These are phyloP conservation scores for Ceraceosorus guamensis DNA, from an alignment of 1,284 basidiomycete species.

Conservation along the genomic window DNA sequence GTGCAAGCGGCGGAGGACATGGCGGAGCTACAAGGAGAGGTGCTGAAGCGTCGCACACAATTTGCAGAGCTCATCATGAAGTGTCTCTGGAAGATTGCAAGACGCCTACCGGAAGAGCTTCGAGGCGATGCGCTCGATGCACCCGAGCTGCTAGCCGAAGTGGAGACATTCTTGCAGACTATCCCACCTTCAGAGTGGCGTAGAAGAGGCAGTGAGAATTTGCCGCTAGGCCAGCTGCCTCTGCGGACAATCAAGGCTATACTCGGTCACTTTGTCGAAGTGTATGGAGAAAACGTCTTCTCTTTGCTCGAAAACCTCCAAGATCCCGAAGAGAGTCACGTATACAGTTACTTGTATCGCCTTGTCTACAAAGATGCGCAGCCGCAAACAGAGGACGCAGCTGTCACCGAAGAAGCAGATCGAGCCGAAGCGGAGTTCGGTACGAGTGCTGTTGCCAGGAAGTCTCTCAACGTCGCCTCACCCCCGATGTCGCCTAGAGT, in stretches of 20 bases:
- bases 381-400: conserved; percentile 17
- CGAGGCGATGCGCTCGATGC: conserved; percentile 72
- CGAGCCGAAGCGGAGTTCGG: conserved; percentile 54
- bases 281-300: conserved; percentile 35
- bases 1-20: conserved; percentile 78
- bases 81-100: conserved; percentile 95
- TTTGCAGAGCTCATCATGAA: conserved; percentile 94
- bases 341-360: conserved; percentile 42
- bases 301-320: conserved; percentile 34
- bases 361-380: conserved; percentile 29
- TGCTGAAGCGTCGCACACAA: conserved; percentile 56
- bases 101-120: conserved; percentile 86
- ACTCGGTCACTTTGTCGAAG: conserved; percentile 49
- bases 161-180: conserved; percentile 87
- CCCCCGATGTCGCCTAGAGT: background rate
- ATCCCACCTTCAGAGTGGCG: conserved; percentile 95
- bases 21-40: conserved; percentile 54
- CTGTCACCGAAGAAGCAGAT: conserved; percentile 57
- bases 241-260: conserved; percentile 78
- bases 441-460: conserved; percentile 53
- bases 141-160: conserved; percentile 80
- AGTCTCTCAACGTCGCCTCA: conserved; percentile 5
- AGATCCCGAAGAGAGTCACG: conserved; percentile 38
- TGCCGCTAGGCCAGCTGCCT: conserved; percentile 94
- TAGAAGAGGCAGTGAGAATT: conserved; percentile 74